A percentile compares a stretch with the other conserved stretches of the same genome.
These are phyloP conservation scores for Gastrolobium villosum DNA, from an alignment of 306 rosid genomes.

Conservation along the genomic window DNA sequence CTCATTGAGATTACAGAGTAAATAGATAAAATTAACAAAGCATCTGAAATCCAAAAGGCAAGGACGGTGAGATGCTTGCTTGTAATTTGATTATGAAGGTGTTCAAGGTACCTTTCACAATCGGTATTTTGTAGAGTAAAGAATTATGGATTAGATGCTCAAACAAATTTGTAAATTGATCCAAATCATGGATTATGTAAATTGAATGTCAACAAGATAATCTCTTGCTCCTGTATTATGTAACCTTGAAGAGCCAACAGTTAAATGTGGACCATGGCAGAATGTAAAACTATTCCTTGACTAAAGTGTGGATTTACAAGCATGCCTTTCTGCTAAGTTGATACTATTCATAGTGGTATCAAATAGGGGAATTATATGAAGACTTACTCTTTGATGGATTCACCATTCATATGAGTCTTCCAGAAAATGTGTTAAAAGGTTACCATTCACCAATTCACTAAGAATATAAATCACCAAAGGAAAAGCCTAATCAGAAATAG, in stretches of 20 bases:
- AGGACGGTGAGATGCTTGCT: neutral
- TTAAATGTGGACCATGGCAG: neutral
- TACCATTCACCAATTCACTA: too few species aligned
- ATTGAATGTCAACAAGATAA: neutral
- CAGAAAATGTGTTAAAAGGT: too few species aligned
- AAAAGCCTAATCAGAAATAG: neutral
- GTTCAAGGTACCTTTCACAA: neutral
- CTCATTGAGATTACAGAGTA: too few species aligned
- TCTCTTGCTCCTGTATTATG: neutral
- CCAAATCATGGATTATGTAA: neutral
- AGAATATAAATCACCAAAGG: neutral
- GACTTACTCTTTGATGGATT: too few species aligned
- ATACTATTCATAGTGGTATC: too few species aligned
- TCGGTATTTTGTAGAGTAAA: neutral
- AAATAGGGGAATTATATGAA: too few species aligned
- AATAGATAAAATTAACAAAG: too few species aligned
- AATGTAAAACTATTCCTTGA: neutral
- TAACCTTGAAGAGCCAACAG: neutral
- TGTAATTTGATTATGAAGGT: neutral
- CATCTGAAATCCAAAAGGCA: too few species aligned
- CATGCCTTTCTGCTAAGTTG: too few species aligned
- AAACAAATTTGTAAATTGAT: neutral
- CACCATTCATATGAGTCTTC: too few species aligned
- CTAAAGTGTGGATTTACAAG: too few species aligned
- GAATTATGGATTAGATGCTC: neutral